These are phyloP conservation scores for Dillenia suffruticosa DNA, from an alignment of 164 flowering plant genomes.

Conservation along the genomic window DNA sequence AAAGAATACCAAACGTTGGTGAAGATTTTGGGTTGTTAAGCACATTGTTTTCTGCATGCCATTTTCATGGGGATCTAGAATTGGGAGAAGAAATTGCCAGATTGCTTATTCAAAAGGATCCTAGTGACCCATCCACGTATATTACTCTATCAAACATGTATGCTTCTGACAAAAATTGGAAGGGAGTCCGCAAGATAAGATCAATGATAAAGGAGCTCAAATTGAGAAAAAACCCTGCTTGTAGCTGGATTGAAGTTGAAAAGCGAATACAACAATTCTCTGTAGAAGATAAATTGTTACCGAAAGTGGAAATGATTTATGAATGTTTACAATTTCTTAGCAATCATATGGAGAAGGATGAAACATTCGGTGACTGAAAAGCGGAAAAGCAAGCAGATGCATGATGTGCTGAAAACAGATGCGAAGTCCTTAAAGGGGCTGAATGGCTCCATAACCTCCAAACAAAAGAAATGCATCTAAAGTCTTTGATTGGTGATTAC, in stretches of 20 bases:
- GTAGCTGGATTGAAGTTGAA: slow-evolving; percentile 73
- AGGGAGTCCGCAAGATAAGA: slow-evolving; percentile 43
- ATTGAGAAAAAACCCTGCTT: slow-evolving; percentile 66
- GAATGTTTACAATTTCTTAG: slow-evolving; percentile 39
- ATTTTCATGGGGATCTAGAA: slow-evolving; percentile 36
- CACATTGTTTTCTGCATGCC: slow-evolving; percentile 61
- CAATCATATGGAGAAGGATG: slow-evolving; percentile 49
- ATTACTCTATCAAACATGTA: slow-evolving; percentile 55
- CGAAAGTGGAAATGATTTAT: slow-evolving; percentile 29
- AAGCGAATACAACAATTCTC: slow-evolving; percentile 41
- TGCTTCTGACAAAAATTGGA: slow-evolving; percentile 56
- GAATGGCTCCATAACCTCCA: too few species aligned
- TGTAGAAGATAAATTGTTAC: slow-evolving; percentile 39
- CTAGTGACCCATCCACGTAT: slow-evolving; percentile 47
- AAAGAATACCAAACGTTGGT: slow-evolving; percentile 19
- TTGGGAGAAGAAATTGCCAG: slow-evolving; percentile 53
- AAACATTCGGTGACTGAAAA: not conserved
- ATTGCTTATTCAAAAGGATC: slow-evolving; percentile 45
- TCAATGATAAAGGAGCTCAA: slow-evolving; percentile 47
- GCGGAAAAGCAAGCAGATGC: too few species aligned
- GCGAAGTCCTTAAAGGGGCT: too few species aligned
- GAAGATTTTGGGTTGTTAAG: slow-evolving; percentile 45
- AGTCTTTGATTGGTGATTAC: too few species aligned
- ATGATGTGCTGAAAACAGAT: too few species aligned
- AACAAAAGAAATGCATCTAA: too few species aligned